Base-by-base conservation (phyloP, 495 filamentous ascomycete species). In the Aspergillus nidulans region DNA sequence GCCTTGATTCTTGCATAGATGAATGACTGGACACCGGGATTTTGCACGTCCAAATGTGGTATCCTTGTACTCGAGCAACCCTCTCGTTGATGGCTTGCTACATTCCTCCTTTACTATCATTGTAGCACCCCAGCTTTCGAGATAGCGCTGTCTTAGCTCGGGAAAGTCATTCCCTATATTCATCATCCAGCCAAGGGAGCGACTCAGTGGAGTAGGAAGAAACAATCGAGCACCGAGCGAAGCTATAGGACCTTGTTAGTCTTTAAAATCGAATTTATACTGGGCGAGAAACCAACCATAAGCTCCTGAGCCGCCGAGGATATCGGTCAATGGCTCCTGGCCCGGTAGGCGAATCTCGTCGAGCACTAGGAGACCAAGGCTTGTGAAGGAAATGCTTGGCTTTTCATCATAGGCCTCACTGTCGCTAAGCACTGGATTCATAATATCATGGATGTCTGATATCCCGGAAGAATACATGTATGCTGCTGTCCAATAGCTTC, bases 81-180 rank as follows among this genome's bases (percentile, higher is more conserved):
- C 74, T 53, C 59, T 75, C 61, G 56, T 76, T 53, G 49, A 65
- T 46, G 18, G 63, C 72, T 66, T 91, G 90, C 58, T 83, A 77
- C 59, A 87, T 90, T 84, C 86, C 88, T 42, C 82, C 84, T 28
- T 85, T 74, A 92, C 71, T n/a, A 82, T 46, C 40, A 80, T 80
- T 0, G 77, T 77, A 2, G 85, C 89, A 8, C 80, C 68, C 86
- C 91, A 92, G 32, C 75, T 71, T 19, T 74, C 57, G 42, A 96
- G 77, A 4, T 70, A 66, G 3, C 75, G 53, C 52, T 77, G 75
- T 24, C 89, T 71, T 3, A 75, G 56, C 1, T 65, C 20, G 0
- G 90, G 89, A 56, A 96, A 95, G 69, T 96, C 91, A 39, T 76
- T 77, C 39, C 92, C 91, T 51, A 79, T 77, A 65, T 95, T 89